A percentile compares a stretch with the other conserved stretches of the same genome.
phyloP scores from a whole-genome alignment of 2,329 filamentous ascomycete genomes.

The Pleomassaria siparia region DNA sequence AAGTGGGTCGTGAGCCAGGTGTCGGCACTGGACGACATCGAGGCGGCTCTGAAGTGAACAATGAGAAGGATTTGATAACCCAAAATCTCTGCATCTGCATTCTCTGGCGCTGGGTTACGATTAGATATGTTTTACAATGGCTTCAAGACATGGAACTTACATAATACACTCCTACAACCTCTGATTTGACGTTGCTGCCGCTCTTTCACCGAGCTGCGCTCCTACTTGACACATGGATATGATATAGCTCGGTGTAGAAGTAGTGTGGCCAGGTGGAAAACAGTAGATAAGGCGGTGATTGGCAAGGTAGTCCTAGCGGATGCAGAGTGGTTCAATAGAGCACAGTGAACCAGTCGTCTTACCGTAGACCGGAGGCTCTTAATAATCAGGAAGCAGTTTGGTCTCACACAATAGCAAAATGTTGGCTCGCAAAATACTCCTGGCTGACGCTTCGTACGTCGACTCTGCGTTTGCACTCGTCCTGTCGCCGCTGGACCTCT shows the following conservation, averaged over 20 bases:
- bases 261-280: no score
- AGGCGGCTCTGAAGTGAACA: slow-evolving; percentile 22
- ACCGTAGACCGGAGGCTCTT: no score
- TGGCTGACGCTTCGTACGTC: slow-evolving; percentile 45
- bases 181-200: no score
- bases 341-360: no score
- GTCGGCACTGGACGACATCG: slow-evolving; percentile 33
- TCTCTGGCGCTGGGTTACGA: slow-evolving; percentile 2
- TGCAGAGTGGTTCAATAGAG: no score
- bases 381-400: no score
- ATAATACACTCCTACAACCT: no score
- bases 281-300: no score
- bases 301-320: no score
- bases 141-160: neutral
- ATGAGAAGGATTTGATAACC: neutral
- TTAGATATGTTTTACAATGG: neutral
- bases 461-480: slow-evolving; percentile 38
- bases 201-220: no score
- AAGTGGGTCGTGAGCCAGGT: slow-evolving; percentile 47
- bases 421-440: slow-evolving; percentile 53
- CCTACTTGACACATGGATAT: no score
- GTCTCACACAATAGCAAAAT: slow-evolving; percentile 55
- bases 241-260: no score
- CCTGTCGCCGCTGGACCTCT: slow-evolving; percentile 43
- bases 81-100: slow-evolving; percentile 3